These are phyloP conservation scores for Podospora conica DNA, from an alignment of 495 filamentous ascomycete genomes.

Conservation along the genomic window DNA sequence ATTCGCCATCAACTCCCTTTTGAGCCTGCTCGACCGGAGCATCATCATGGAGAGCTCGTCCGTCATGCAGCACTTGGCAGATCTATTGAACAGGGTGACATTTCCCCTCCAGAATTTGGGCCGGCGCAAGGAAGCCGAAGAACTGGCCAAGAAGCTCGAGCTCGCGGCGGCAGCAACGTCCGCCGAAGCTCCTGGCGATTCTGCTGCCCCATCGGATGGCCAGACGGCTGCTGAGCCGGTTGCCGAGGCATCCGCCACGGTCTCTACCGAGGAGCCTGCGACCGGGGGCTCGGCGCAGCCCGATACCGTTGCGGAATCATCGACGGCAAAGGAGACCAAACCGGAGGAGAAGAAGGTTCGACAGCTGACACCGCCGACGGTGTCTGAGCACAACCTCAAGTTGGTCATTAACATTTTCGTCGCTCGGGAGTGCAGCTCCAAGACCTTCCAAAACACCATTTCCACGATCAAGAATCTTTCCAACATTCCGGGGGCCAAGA, in stretches of 20 bases:
- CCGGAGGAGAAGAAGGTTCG: slow-evolving; percentile 62
- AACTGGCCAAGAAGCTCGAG: slow-evolving; percentile 53
- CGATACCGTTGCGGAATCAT: slow-evolving; percentile 31
- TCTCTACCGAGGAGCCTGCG: slow-evolving; percentile 19
- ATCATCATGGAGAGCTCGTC: slow-evolving; percentile 90
- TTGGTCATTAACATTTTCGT: slow-evolving; percentile 93
- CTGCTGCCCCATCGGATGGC: slow-evolving; percentile 13
- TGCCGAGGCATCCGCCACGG: slow-evolving; percentile 12
- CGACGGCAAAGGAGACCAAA: slow-evolving; percentile 48
- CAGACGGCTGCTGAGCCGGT: slow-evolving; percentile 23
- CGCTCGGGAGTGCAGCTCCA: slow-evolving; percentile 90
- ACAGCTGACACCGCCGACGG: slow-evolving; percentile 71
- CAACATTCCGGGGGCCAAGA: slow-evolving; percentile 81
- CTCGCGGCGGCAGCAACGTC: slow-evolving; percentile 27
- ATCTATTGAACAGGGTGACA: slow-evolving; percentile 79
- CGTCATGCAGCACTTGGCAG: slow-evolving; percentile 91
- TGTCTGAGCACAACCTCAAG: slow-evolving; percentile 84
- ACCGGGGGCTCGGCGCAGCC: slow-evolving; percentile 22
- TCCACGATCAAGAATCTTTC: slow-evolving; percentile 98
- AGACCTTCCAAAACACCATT: slow-evolving; percentile 93
- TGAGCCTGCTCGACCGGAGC: slow-evolving; percentile 80
- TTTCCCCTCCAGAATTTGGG: slow-evolving; percentile 76
- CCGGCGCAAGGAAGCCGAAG: slow-evolving; percentile 64
- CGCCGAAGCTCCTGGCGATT: slow-evolving; percentile 12
- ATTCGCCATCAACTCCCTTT: slow-evolving; percentile 84